These are phyloP conservation scores for Lactifluus pinguis DNA, from an alignment of 768 basidiomycete species.

Conservation along the genomic window DNA sequence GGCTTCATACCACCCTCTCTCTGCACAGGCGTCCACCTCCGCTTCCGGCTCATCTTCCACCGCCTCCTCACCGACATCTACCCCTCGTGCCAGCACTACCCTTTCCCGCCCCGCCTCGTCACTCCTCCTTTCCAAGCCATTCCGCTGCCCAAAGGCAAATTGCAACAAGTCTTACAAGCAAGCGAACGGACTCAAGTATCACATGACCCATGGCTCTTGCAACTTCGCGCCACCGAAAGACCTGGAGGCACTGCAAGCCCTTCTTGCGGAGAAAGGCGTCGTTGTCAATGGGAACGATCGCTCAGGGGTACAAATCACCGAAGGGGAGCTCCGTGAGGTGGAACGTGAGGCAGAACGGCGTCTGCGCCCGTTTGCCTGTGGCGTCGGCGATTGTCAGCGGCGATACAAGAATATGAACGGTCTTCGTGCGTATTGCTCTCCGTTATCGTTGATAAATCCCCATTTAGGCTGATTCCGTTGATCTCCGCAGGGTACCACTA, in stretches of 20 bases:
- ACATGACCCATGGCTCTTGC: slow-evolving; percentile 87
- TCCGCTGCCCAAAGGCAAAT: slow-evolving; percentile 88
- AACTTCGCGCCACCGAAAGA: slow-evolving; percentile 90
- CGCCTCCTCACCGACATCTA: slow-evolving; percentile 21
- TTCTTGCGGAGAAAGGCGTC: slow-evolving; percentile 43
- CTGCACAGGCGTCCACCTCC: slow-evolving; percentile 21
- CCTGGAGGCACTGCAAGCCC: slow-evolving; percentile 63
- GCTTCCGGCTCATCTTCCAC: slow-evolving; percentile 18
- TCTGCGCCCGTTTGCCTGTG: slow-evolving; percentile 80
- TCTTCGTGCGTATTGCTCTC: slow-evolving; percentile 36
- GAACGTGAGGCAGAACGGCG: slow-evolving; percentile 80
- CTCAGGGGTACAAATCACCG: slow-evolving; percentile 32
- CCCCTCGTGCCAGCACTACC: slow-evolving; percentile 35
- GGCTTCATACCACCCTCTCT: slow-evolving; percentile 23
- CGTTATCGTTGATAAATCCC: background rate
- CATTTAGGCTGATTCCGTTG: slow-evolving; percentile 3
- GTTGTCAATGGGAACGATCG: slow-evolving; percentile 30
- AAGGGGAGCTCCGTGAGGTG: slow-evolving; percentile 59
- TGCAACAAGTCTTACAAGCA: slow-evolving; percentile 97
- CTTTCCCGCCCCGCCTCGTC: slow-evolving; percentile 46
- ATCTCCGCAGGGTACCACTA: slow-evolving; percentile 65
- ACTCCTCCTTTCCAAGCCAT: slow-evolving; percentile 73
- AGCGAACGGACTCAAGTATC: slow-evolving; percentile 91
- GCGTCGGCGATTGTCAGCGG: slow-evolving; percentile 77
- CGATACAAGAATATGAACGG: slow-evolving; percentile 99